Evolutionary conservation across 2,329 filamentous ascomycete genomes (phyloP).

Genomic region (Coniochaeta sp.): DNA sequence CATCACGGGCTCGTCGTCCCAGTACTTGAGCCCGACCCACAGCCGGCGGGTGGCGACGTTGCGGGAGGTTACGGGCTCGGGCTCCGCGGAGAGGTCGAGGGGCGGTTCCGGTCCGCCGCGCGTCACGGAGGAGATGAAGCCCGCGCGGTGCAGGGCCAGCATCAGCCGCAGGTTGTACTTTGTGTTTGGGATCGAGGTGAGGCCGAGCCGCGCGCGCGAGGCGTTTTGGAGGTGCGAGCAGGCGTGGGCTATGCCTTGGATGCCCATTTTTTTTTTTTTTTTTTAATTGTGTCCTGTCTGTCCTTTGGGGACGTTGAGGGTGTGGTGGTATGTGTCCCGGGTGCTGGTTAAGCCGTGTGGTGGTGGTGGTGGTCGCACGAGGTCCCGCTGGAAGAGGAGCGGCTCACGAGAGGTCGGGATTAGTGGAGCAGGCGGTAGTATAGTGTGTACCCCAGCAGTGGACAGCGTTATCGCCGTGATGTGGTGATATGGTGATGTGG

Average conservation of each 20-base stretch:
- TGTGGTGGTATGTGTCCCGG: not conserved
- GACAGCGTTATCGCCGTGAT: not conserved
- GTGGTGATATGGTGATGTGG: not conserved
- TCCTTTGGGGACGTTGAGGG: not conserved
- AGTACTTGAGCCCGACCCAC: constrained; percentile 90
- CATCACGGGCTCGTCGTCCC: constrained; percentile 73
- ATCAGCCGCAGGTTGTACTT: constrained; percentile 73
- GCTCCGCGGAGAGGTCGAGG: constrained; percentile 18
- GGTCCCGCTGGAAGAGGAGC: too few relatives aligned
- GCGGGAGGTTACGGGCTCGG: constrained; percentile 54
- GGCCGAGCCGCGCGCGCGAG: constrained; percentile 70
- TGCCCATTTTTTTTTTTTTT: constrained; percentile 35
- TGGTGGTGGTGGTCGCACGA: too few relatives aligned
- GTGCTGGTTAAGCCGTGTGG: not conserved
- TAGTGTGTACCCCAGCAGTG: not conserved
- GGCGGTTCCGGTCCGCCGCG: constrained; percentile 56
- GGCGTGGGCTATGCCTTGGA: constrained; percentile 69
- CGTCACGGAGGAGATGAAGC: constrained; percentile 74
- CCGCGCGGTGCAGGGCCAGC: constrained; percentile 72
- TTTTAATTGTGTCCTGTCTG: too few relatives aligned
- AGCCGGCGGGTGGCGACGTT: constrained; percentile 71
- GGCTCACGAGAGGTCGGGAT: too few relatives aligned
- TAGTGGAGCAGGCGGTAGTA: not conserved
- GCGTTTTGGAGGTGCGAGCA: constrained; percentile 92
- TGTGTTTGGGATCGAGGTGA: constrained; percentile 75